Conservation (phyloP, 805 yeast species). For the Candida boidinii region DNA sequence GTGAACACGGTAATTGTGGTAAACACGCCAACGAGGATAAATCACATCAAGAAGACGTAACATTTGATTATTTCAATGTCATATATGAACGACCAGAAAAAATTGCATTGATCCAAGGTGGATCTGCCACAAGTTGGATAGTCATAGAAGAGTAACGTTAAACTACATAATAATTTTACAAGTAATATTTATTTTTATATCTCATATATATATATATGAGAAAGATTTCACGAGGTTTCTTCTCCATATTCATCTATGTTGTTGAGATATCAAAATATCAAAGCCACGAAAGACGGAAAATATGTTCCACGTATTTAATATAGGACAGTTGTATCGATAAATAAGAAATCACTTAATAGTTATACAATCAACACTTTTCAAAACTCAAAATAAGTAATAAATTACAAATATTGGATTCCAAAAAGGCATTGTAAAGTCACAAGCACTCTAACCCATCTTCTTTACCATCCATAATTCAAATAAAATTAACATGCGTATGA, state of each 20-base stretch:
- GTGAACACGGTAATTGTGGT: conserved; percentile 97
- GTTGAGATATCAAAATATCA: conserved; percentile 5
- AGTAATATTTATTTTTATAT: neutral
- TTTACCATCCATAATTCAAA: conserved; percentile 11
- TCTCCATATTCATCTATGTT: conserved; percentile 71
- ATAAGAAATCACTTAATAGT: conserved; percentile 2
- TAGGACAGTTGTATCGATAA: conserved; percentile 55
- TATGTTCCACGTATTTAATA: conserved; percentile 64
- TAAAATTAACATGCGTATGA: too few species aligned
- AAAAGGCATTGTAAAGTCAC: conserved; percentile 1
- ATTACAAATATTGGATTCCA: too few species aligned
- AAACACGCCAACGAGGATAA: conserved; percentile 7
- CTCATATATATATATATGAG: neutral
- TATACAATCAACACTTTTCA: neutral
- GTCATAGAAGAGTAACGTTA: conserved; percentile 6
- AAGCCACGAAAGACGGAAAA: conserved; percentile 59
- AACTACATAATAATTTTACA: neutral
- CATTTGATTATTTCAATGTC: conserved; percentile 28
- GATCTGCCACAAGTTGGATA: conserved; percentile 67
- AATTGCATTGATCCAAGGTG: conserved; percentile 37
- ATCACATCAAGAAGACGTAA: conserved; percentile 19
- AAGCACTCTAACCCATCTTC: conserved; percentile 8
- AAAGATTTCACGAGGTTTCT: conserved; percentile 64
- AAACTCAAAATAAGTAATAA: too few species aligned
- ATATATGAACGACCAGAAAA: conserved; percentile 16